Conservation (phyloP, 164 flowering plant genomes). For the Kingdonia uniflora region DNA sequence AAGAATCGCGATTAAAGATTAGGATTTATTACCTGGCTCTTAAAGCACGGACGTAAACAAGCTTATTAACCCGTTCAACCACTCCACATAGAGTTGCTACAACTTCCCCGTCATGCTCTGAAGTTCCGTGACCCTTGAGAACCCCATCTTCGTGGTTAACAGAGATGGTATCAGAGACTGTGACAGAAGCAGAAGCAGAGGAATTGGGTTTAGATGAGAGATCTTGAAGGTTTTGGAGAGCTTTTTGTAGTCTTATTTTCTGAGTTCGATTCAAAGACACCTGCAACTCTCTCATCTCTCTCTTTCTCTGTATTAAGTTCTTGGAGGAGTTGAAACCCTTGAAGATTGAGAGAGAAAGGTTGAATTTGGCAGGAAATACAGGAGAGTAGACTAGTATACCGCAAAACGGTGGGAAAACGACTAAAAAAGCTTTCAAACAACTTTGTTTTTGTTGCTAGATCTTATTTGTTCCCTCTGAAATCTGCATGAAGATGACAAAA, state of each 20-base stretch:
- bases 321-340: no score
- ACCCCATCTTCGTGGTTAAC: conserved; percentile 74
- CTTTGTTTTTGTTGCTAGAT: no score
- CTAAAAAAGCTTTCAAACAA: no score
- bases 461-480: no score
- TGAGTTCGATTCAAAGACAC: conserved; percentile 73
- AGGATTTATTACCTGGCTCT: conserved; percentile 48
- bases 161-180: conserved; percentile 74
- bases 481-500: no score
- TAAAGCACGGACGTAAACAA: conserved; percentile 68
- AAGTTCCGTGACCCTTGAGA: conserved; percentile 96
- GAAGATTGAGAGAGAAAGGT: no score
- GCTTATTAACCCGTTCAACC: conserved; percentile 89
- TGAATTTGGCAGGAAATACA: no score
- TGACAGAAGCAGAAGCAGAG: conserved; percentile 49
- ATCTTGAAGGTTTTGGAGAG: conserved; percentile 55
- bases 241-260: conserved; percentile 56
- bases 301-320: conserved; percentile 2
- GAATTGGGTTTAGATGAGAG: conserved; percentile 35
- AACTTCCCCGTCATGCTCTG: conserved; percentile 63
- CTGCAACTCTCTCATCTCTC: conserved; percentile 53
- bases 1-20: no score
- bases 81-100: conserved; percentile 88
- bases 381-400: no score
- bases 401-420: no score